Evolutionary conservation across 2,329 filamentous ascomycete genomes (phyloP).

Genomic region (Setomelanomma holmii): DNA sequence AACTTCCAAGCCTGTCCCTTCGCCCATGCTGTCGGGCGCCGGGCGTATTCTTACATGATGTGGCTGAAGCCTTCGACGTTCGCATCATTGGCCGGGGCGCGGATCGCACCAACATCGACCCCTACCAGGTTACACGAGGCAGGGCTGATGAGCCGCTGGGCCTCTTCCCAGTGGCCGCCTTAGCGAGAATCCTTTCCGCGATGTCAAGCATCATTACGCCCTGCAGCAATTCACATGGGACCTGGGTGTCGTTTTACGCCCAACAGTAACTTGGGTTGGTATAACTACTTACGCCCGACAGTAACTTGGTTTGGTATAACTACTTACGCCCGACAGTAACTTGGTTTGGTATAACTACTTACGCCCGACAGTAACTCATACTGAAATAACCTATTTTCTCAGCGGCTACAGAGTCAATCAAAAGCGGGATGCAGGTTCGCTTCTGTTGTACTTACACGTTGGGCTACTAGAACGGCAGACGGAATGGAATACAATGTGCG

Average conservation of each 20-base stretch:
- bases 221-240: too few species aligned
- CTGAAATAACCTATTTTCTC: slow-evolving; percentile 12
- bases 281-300: background rate
- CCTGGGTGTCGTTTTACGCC: too few species aligned
- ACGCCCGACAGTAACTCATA: slow-evolving; percentile 21
- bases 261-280: slow-evolving; percentile 18
- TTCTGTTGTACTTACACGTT: slow-evolving; percentile 5
- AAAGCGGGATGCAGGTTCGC: slow-evolving; percentile 4
- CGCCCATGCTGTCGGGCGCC: slow-evolving; percentile 16
- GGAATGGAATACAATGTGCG: slow-evolving; percentile 6
- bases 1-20: slow-evolving; percentile 8
- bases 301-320: background rate
- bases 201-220: slow-evolving; percentile 21
- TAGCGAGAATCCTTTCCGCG: slow-evolving; percentile 27
- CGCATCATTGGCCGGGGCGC: slow-evolving; percentile 13
- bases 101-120: slow-evolving; percentile 10
- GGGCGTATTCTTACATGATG: slow-evolving; percentile 37
- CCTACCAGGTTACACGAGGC: slow-evolving; percentile 15
- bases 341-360: slow-evolving; percentile 7
- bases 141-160: slow-evolving; percentile 15
- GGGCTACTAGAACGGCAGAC: slow-evolving; percentile 9
- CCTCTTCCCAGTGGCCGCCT: slow-evolving; percentile 10
- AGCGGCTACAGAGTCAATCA: slow-evolving; percentile 28
- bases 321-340: slow-evolving; percentile 24
- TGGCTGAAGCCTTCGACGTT: slow-evolving; percentile 13